These are phyloP conservation scores for Sarcodon sp. DNA, from an alignment of 768 basidiomycete species.

Conservation along the genomic window DNA sequence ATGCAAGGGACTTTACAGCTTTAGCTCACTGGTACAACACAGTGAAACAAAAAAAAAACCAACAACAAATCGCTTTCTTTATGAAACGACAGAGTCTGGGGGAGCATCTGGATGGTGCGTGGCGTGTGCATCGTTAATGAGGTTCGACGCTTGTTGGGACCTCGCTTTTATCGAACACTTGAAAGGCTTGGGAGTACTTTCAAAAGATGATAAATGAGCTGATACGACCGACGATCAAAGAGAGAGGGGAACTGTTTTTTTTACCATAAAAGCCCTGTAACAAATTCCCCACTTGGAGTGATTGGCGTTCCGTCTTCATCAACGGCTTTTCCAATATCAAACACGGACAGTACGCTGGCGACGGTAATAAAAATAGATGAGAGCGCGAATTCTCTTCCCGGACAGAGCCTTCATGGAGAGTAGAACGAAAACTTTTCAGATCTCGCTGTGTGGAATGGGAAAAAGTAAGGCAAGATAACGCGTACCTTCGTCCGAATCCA, in stretches of 20 bases:
- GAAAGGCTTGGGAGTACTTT: conserved; percentile 8
- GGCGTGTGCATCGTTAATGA: too few species aligned
- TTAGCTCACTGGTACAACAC: too few species aligned
- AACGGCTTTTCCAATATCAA: conserved; percentile 34
- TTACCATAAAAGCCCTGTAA: conserved; percentile 48
- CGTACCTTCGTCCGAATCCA: conserved; percentile 12
- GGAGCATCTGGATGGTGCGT: too few species aligned
- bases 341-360: conserved; percentile 6
- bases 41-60: too few species aligned
- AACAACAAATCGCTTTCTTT: too few species aligned
- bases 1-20: too few species aligned
- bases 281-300: conserved; percentile 38
- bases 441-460: too few species aligned
- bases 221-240: background rate
- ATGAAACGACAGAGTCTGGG: too few species aligned
- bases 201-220: background rate
- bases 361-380: conserved; percentile 6
- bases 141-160: background rate
- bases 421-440: too few species aligned
- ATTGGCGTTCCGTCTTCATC: conserved; percentile 27
- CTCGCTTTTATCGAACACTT: conserved; percentile 9
- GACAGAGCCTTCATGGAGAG: conserved; percentile 17
- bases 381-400: conserved; percentile 3
- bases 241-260: background rate
- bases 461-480: background rate